Percentiles rank a stretch among this genome's conserved stretches.
Evolutionary conservation across 306 rosid species (phyloP).

Genomic region (Amphicarpaea edgeworthii): DNA sequence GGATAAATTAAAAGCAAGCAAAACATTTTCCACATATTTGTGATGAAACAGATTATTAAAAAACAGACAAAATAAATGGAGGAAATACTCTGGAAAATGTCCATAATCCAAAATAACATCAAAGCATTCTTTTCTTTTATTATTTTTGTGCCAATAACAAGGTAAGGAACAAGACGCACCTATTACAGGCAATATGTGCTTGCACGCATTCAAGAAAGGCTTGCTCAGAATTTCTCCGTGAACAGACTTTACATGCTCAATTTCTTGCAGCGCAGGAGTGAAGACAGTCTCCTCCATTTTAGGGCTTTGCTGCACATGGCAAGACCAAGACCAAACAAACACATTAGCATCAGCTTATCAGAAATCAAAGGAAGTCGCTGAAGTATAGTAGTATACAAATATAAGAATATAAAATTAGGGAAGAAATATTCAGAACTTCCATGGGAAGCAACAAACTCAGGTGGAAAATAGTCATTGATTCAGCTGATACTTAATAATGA

Average conservation of each 20-base stretch:
- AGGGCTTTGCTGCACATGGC: conserved; percentile 53
- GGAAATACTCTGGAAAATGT: conserved; percentile 15
- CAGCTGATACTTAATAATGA: background rate
- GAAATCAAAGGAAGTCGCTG: conserved; percentile 29
- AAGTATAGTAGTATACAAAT: background rate
- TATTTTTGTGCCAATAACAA: conserved; percentile 4
- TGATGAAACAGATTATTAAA: background rate
- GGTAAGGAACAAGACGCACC: conserved; percentile 56
- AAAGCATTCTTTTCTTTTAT: conserved; percentile 6
- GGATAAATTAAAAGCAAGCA: background rate
- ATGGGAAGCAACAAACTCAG: background rate
- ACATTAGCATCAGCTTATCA: conserved; percentile 14
- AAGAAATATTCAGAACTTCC: conserved; percentile 20
- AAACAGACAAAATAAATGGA: background rate
- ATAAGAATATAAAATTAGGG: conserved; percentile 21
- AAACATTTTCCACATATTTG: background rate
- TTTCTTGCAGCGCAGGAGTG: conserved; percentile 79
- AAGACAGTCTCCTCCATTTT: conserved; percentile 86
- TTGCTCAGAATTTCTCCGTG: conserved; percentile 75
- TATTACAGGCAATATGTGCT: conserved; percentile 85
- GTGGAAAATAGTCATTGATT: background rate
- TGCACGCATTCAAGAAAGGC: conserved; percentile 94
- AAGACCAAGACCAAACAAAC: conserved; percentile 24
- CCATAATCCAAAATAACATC: background rate
- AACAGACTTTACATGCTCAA: conserved; percentile 69